These are phyloP conservation scores for Pyricularia pennisetigena DNA, from an alignment of 2,329 filamentous ascomycete species.

Conservation along the genomic window DNA sequence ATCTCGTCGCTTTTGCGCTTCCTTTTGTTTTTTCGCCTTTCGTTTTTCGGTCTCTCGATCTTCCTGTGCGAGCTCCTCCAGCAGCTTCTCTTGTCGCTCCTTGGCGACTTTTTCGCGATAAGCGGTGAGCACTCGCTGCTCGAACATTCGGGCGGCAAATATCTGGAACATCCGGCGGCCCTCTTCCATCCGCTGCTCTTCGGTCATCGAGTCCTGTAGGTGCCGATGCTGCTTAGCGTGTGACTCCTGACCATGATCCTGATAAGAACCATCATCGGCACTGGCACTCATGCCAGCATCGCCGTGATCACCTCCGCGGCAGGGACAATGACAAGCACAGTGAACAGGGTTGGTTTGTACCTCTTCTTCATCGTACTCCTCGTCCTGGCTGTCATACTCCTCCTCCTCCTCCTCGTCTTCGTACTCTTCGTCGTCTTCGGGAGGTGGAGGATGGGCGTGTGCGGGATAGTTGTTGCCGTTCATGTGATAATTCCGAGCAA, in stretches of 20 bases:
- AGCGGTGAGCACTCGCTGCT: constrained; percentile 91
- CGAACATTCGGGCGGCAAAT: constrained; percentile 98
- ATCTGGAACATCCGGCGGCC: constrained; percentile 98
- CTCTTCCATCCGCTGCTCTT: constrained; percentile 98
- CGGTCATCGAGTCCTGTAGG: constrained; percentile 87
- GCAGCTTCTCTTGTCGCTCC: constrained; percentile 80
- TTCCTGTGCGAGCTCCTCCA: constrained; percentile 88
- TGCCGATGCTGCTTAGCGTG: constrained; percentile 23
- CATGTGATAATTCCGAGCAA: constrained; percentile 45
- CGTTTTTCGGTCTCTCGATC: constrained; percentile 64
- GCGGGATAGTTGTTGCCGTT: constrained; percentile 48
- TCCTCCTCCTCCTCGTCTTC: constrained; percentile 45
- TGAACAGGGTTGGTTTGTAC: constrained; percentile 25
- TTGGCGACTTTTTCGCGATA: constrained; percentile 95
- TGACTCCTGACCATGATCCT: constrained; percentile 2
- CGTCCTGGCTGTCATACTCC: constrained; percentile 48
- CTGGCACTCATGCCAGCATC: not conserved
- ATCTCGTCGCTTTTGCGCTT: constrained; percentile 91
- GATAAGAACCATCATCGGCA: not conserved
- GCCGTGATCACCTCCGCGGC: not conserved
- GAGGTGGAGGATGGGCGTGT: constrained; percentile 62
- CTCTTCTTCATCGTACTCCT: constrained; percentile 73
- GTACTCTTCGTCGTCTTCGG: constrained; percentile 44
- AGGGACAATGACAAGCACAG: constrained; percentile 2
- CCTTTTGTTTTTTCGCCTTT: constrained; percentile 87